A percentile compares a stretch with the other conserved stretches of the same genome.
phyloP scores from a whole-genome alignment of 73 alveolate genomes.

The Tetrahymena malaccensis region DNA sequence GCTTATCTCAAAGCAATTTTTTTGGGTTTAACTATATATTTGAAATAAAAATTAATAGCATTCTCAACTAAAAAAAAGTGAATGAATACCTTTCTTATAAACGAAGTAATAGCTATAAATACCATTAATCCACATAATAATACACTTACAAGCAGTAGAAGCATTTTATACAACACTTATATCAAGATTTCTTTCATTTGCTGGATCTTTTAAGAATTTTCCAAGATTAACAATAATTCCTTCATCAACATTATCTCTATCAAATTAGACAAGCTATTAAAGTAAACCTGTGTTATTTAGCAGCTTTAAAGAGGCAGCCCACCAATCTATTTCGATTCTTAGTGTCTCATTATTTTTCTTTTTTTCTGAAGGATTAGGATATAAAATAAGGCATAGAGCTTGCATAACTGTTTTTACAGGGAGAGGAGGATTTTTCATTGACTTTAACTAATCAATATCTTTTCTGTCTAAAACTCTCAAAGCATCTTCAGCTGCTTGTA shows the following conservation, averaged over 20 bases:
- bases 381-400: slow-evolving; percentile 74
- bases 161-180: slow-evolving; percentile 55
- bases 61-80: slow-evolving; percentile 19
- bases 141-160: slow-evolving; percentile 41
- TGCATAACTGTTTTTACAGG: slow-evolving; percentile 73
- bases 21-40: slow-evolving; percentile 77
- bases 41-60: slow-evolving; percentile 44
- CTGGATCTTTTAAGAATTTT: slow-evolving; percentile 10
- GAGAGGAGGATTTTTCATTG: slow-evolving; percentile 57
- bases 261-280: neutral
- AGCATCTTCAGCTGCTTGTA: slow-evolving; percentile 68
- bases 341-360: slow-evolving; percentile 51
- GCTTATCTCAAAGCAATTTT: slow-evolving; percentile 70
- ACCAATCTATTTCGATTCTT: slow-evolving; percentile 56
- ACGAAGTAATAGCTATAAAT: neutral
- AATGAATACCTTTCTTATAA: neutral
- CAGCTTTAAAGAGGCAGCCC: slow-evolving; percentile 52
- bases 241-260: slow-evolving; percentile 37
- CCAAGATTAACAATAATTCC: slow-evolving; percentile 38
- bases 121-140: slow-evolving; percentile 7
- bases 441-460: slow-evolving; percentile 50
- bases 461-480: slow-evolving; percentile 46
- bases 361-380: slow-evolving; percentile 54
- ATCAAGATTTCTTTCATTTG: slow-evolving; percentile 70
- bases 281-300: slow-evolving; percentile 9